A percentile compares a stretch with the other conserved stretches of the same genome.
These are phyloP conservation scores for Grosmannia penicillata DNA, from an alignment of 2,329 filamentous ascomycete genomes.

Conservation along the genomic window DNA sequence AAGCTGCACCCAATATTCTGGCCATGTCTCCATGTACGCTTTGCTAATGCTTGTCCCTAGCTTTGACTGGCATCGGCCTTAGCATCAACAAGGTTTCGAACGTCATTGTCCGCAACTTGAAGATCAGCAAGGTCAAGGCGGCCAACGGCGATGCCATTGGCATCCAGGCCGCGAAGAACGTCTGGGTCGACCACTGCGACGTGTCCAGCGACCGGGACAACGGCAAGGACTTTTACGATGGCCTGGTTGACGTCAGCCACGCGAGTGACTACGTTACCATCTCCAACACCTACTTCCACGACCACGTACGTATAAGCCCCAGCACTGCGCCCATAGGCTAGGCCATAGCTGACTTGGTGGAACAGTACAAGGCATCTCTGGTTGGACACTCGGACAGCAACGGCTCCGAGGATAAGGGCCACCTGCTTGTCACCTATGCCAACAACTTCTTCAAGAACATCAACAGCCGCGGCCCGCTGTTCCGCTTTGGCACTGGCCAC, in stretches of 20 bases:
- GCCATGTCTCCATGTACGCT: not conserved
- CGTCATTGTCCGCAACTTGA: conserved; percentile 46
- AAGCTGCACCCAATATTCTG: not conserved
- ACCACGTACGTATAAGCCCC: conserved; percentile 24
- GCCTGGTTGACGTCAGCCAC: conserved; percentile 49
- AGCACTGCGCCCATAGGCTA: not conserved
- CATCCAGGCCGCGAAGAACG: conserved; percentile 39
- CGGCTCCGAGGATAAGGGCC: conserved; percentile 40
- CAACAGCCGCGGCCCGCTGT: conserved; percentile 45
- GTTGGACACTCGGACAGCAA: conserved; percentile 47
- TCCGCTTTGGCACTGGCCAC: conserved; percentile 54
- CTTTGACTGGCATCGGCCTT: conserved; percentile 31
- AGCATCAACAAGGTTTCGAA: conserved; percentile 37
- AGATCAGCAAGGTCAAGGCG: conserved; percentile 40
- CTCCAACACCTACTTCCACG: conserved; percentile 24
- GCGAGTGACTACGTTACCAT: conserved; percentile 46
- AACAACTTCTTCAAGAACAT: conserved; percentile 53
- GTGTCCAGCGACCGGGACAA: conserved; percentile 42
- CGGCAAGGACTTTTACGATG: conserved; percentile 58
- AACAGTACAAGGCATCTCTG: conserved; percentile 34
- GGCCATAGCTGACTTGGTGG: not conserved
- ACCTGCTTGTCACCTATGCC: conserved; percentile 48
- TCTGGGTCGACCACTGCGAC: conserved; percentile 56
- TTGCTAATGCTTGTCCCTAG: not conserved
- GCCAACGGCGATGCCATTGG: conserved; percentile 43